Conservation (phyloP, 176 grass and related monocot species). For the Paspalum vaginatum region DNA sequence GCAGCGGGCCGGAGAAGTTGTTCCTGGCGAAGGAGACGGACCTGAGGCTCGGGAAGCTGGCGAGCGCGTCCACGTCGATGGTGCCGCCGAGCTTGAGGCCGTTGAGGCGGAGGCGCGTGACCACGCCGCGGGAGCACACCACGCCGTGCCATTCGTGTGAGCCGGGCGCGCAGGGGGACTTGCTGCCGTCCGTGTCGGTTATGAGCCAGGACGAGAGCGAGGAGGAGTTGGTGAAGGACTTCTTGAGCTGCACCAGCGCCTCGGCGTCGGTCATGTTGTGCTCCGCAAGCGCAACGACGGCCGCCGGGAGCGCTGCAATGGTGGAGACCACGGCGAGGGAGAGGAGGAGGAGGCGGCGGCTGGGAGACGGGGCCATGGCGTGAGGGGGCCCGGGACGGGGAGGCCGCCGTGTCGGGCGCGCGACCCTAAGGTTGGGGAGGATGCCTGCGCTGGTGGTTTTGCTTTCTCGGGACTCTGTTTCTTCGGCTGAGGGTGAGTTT, state of each 20-base stretch:
- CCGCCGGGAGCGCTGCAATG: background rate
- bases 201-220: conserved; percentile 73
- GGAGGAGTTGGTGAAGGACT: conserved; percentile 73
- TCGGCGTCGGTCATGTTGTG: conserved; percentile 35
- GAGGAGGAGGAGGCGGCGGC: conserved; percentile 24
- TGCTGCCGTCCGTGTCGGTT: conserved; percentile 37
- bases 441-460: conserved; percentile 36
- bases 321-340: background rate
- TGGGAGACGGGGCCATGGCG: conserved; percentile 45
- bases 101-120: conserved; percentile 62
- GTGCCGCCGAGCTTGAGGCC: conserved; percentile 59
- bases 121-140: conserved; percentile 49
- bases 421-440: conserved; percentile 41
- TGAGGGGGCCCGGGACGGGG: conserved; percentile 31
- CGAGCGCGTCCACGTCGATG: conserved; percentile 61
- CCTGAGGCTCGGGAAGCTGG: conserved; percentile 53
- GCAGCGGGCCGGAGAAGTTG: conserved; percentile 65
- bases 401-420: conserved; percentile 50
- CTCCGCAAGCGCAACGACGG: background rate
- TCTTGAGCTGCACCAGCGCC: conserved; percentile 71
- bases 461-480: conserved; percentile 39
- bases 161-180: conserved; percentile 45
- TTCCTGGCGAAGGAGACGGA: conserved; percentile 69
- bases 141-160: conserved; percentile 69
- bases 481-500: conserved; percentile 11